Evolutionary conservation across 495 filamentous ascomycete species (phyloP), one percentile per base, ranked within the genome.

Genomic region (Daldinia caldariorum): DNA sequence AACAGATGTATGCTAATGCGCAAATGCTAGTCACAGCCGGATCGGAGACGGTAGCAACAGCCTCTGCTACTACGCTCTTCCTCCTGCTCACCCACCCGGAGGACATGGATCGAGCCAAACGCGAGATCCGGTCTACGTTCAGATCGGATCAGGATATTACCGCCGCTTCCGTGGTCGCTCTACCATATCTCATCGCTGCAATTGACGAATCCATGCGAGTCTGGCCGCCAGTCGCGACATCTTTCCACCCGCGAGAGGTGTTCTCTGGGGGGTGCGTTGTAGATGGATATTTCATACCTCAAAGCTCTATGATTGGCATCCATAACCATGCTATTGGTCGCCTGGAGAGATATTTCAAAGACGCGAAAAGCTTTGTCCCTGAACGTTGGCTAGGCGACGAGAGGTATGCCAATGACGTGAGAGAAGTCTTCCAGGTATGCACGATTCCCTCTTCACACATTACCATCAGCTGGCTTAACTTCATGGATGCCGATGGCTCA

Each of bases 191-290:
- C 74, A 51, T 84, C 8, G 88, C 87, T 3, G 83, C 83, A n/a
- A 71, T 89, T 5, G 75, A 86, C 26, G 89, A 91, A 74, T 70
- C 79, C 1, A 73, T 90, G 78, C 82, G 89, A 2, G 74, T 88
- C 54, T 86, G 85, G 65, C 84, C 88, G 1, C 86, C 88, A 0
- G 78, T 84, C 0, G 69, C 69, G 22, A 78, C 85, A 9, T 76
- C 70, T 43, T 79, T 77, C 0, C 71, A 80, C 4, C 78, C 79
- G 22, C 78, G 85, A 0, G 54, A 76, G 0, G 76, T 75, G 12
- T 76, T 82, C 3, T 59, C 69, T 6, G 74, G 69, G 0, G 84
- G 85, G 9, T 75, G 67, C 26, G 74, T 63, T 1, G 79, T 87
- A 10, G 60, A 75, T 34, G 85, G 79, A 0, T 63, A 79, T 22